Conservation (phyloP, 192 early-diverging fungal genomes). For the Coemansia sp. region DNA sequence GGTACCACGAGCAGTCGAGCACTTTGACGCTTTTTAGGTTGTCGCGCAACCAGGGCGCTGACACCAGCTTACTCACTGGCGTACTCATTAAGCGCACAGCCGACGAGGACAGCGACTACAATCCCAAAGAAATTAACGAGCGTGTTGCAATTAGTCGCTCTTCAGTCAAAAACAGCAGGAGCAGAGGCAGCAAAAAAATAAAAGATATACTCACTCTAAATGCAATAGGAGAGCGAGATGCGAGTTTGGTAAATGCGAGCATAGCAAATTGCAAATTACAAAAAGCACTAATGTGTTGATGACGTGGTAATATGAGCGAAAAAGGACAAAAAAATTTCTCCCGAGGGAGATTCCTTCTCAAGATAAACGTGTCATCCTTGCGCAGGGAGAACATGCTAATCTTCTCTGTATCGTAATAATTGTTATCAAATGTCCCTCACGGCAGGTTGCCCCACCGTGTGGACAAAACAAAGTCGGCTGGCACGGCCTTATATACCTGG, state of each 20-base stretch:
- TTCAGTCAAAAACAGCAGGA: not conserved
- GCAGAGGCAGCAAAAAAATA: not conserved
- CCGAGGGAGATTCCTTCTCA: conserved; percentile 49
- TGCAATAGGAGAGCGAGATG: conserved; percentile 1
- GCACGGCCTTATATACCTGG: conserved; percentile 13
- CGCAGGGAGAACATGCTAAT: conserved; percentile 52
- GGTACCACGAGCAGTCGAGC: conserved; percentile 92
- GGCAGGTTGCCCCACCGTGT: conserved; percentile 33
- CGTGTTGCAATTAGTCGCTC: not conserved
- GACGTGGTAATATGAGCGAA: no score
- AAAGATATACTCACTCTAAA: not conserved
- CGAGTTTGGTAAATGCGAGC: not conserved
- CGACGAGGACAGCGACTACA: conserved; percentile 1
- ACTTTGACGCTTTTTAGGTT: conserved; percentile 68
- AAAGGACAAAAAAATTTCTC: conserved; percentile 47
- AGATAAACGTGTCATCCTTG: conserved; percentile 54
- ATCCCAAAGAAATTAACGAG: not conserved
- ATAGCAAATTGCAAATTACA: not conserved
- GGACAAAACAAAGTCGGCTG: conserved; percentile 8
- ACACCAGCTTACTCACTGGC: conserved; percentile 32
- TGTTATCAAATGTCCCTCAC: conserved; percentile 51
- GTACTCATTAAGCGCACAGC: not conserved
- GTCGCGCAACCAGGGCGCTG: conserved; percentile 62
- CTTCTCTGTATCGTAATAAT: conserved; percentile 53
- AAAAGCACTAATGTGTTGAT: not conserved